Conservation (phyloP, 352 stramenopile genomes). For the Globisporangium emineosum region DNA sequence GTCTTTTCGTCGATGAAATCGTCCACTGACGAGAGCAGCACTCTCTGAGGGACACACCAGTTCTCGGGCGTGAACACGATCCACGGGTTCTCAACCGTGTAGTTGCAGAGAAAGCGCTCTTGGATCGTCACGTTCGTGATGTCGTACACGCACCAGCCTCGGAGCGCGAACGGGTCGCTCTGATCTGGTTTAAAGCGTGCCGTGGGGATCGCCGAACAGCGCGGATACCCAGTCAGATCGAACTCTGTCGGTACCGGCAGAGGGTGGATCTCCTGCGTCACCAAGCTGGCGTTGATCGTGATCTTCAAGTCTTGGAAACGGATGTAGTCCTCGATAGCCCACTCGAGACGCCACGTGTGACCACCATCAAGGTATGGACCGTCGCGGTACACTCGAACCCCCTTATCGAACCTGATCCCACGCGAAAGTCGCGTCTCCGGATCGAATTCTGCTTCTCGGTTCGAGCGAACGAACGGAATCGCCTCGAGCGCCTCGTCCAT, state of each 20-base stretch:
- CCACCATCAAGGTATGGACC: conserved; percentile 68
- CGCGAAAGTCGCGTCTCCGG: conserved; percentile 46
- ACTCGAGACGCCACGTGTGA: conserved; percentile 69
- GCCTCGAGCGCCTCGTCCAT: conserved; percentile 78
- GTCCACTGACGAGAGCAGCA: conserved; percentile 46
- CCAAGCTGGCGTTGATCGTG: conserved; percentile 45
- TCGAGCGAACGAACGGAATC: conserved; percentile 60
- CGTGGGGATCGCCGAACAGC: conserved; percentile 48
- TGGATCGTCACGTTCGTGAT: conserved; percentile 55
- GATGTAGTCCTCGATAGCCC: conserved; percentile 68
- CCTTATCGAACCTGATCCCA: conserved; percentile 65
- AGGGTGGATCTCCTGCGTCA: conserved; percentile 64
- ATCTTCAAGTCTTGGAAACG: conserved; percentile 71
- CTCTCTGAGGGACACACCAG: conserved; percentile 60
- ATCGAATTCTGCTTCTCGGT: conserved; percentile 61
- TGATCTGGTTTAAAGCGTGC: conserved; percentile 42
- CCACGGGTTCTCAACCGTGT: conserved; percentile 67
- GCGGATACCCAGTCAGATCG: conserved; percentile 33
- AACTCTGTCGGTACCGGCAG: conserved; percentile 53
- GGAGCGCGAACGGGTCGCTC: conserved; percentile 46
- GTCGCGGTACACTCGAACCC: conserved; percentile 64
- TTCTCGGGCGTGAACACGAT: conserved; percentile 68
- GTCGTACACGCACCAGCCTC: conserved; percentile 63
- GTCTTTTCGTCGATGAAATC: conserved; percentile 62
- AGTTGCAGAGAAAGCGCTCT: conserved; percentile 78